Evolutionary conservation across 129 eudicot genomes (phyloP).

Genomic region (Pseudognaphalium luteoalbum): DNA sequence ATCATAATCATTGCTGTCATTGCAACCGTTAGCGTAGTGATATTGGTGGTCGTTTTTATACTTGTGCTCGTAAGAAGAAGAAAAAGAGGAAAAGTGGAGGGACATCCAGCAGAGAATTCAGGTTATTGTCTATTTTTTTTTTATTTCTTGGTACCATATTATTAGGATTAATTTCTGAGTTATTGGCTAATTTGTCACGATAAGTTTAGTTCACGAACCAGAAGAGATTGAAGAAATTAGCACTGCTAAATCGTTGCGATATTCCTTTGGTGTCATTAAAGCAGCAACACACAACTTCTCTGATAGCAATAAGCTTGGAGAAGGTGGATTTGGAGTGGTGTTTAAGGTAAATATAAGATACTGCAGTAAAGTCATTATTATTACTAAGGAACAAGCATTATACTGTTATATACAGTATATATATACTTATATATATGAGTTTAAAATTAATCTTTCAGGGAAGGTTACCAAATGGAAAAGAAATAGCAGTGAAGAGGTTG

Average conservation of each 20-base stretch:
- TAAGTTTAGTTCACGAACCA: slow-evolving; percentile 12
- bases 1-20: slow-evolving; percentile 17
- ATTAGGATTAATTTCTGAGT: neutral
- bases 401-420: too few relatives aligned
- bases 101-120: neutral
- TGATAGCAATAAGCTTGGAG: slow-evolving; percentile 38
- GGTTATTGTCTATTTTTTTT: neutral
- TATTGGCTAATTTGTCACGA: neutral
- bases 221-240: slow-evolving; percentile 21
- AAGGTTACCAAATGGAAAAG: slow-evolving; percentile 39
- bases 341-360: slow-evolving; percentile 37
- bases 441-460: slow-evolving; percentile 34
- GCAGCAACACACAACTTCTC: slow-evolving; percentile 44
- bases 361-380: neutral
- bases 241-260: slow-evolving; percentile 43
- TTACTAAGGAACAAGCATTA: neutral
- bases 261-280: slow-evolving; percentile 34
- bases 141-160: neutral
- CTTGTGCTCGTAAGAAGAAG: slow-evolving; percentile 24
- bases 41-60: slow-evolving; percentile 11
- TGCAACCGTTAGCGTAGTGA: neutral
- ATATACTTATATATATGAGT: too few relatives aligned
- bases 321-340: slow-evolving; percentile 56
- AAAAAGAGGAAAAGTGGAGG: slow-evolving; percentile 5
- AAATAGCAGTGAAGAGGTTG: slow-evolving; percentile 56